phyloP scores from a whole-genome alignment of 2,329 filamentous ascomycete genomes.

The Colletotrichum scovillei region DNA sequence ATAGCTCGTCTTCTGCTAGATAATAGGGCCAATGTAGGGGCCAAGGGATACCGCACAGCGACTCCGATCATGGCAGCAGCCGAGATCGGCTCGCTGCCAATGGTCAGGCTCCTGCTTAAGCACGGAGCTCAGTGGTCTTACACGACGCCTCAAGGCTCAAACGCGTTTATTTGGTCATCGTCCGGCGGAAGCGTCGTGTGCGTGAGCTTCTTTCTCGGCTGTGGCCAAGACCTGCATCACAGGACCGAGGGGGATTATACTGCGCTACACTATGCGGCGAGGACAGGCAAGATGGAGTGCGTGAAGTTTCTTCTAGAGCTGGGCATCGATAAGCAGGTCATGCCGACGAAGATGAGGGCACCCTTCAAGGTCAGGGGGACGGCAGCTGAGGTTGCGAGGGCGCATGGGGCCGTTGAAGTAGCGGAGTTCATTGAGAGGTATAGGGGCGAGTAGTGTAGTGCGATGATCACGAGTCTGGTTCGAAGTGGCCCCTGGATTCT shows the following conservation, averaged over 20 bases:
- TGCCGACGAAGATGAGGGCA: background rate
- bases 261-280: constrained; percentile 23
- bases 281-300: background rate
- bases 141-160: constrained; percentile 11
- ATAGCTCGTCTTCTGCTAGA: constrained; percentile 20
- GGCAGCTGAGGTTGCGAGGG: constrained; percentile 21
- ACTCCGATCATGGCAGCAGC: constrained; percentile 15
- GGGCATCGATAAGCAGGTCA: constrained; percentile 15
- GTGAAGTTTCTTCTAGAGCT: constrained; percentile 31
- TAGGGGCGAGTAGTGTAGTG: background rate
- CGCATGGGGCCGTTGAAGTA: constrained; percentile 7
- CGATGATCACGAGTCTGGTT: background rate
- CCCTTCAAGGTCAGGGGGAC: constrained; percentile 19
- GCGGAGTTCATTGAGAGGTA: constrained; percentile 13
- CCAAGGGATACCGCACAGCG: background rate
- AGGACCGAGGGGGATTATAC: constrained; percentile 11
- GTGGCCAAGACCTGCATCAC: constrained; percentile 6
- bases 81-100: background rate
- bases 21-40: background rate
- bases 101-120: constrained; percentile 13
- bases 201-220: constrained; percentile 15
- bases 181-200: background rate
- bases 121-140: constrained; percentile 6
- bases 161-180: constrained; percentile 10
- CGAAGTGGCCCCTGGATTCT: background rate